A percentile compares a stretch with the other conserved stretches of the same genome.
phyloP scores from a whole-genome alignment of 2,329 filamentous ascomycete genomes.

The Microdochium nivale region DNA sequence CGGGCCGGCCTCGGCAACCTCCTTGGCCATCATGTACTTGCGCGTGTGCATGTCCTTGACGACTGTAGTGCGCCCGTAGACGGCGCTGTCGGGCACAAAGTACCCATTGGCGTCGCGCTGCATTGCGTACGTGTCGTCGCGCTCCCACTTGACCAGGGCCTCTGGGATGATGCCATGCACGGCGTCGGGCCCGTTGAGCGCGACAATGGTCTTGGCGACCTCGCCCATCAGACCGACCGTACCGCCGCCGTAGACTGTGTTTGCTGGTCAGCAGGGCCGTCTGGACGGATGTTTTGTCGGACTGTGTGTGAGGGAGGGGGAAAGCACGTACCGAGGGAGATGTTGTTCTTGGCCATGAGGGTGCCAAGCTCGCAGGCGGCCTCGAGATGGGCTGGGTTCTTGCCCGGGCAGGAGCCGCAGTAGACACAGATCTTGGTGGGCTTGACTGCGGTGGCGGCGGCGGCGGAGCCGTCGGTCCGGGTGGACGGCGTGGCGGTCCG shows the following conservation, averaged over 20 bases:
- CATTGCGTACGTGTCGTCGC: slow-evolving; percentile 46
- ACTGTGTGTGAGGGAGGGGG: background rate
- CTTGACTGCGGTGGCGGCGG: slow-evolving; percentile 30
- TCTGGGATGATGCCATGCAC: slow-evolving; percentile 94
- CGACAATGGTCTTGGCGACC: slow-evolving; percentile 75
- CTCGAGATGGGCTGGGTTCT: slow-evolving; percentile 64
- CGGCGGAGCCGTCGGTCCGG: slow-evolving; percentile 13
- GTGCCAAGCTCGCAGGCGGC: slow-evolving; percentile 69
- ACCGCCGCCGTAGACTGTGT: slow-evolving; percentile 83
- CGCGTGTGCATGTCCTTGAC: slow-evolving; percentile 95
- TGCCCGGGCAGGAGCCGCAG: slow-evolving; percentile 75
- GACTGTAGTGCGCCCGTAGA: slow-evolving; percentile 78
- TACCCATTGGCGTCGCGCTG: slow-evolving; percentile 37
- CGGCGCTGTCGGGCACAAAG: slow-evolving; percentile 50
- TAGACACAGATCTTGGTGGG: slow-evolving; percentile 77
- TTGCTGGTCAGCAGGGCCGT: background rate
- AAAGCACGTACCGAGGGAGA: slow-evolving; percentile 55
- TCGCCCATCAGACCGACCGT: slow-evolving; percentile 96
- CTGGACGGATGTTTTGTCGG: background rate
- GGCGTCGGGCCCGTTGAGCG: slow-evolving; percentile 67
- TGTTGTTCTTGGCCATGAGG: slow-evolving; percentile 66
- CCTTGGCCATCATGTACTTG: slow-evolving; percentile 86
- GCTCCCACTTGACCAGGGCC: slow-evolving; percentile 74
- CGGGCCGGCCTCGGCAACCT: slow-evolving; percentile 72
- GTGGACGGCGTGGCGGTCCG: slow-evolving; percentile 19